Evolutionary conservation across 192 early-diverging fungal genomes (phyloP), one percentile per base, ranked within the genome.

Genomic region (Cladochytrium replicatum): DNA sequence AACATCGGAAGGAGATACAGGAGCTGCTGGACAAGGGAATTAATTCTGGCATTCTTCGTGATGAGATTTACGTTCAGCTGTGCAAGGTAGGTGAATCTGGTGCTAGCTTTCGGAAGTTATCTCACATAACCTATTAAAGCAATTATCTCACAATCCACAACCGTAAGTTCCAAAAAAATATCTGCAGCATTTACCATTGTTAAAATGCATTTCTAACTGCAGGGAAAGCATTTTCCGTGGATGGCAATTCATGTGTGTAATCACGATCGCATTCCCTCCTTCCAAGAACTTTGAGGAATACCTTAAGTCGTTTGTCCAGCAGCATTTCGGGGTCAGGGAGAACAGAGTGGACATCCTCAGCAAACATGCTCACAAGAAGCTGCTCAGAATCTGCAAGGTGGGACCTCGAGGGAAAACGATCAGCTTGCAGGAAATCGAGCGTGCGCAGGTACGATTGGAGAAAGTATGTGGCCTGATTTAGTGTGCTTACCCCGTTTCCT

Each of bases 41-140:
- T 19, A 59, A 68, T n/a, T 58, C 69, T 30, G 85, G 78, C 25
- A 71, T 77, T 26, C 62, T 98, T 58, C 74, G 91, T 27, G 94
- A 98, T 58, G 94, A 98, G 60, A 86, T 93, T 39, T 91, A 88
- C 53, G 89, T 91, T 32, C 92, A 95, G 72, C 59, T 94, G 21
- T 89, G 86, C 70, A 93, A 93, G 60, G 64, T 68, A 40, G 11
- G 31, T 9, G 13, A 26, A 13, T 32, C 23, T 9, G 34, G 4
- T 51, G 44, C 11, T 47, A 6, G 19, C 23, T 41, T 8, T 21
- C 17, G 8, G 11, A 29, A 37, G 17, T 6, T 8, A 37, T 37
- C 3, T 15, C 28, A 9, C 15, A 15, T 6, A 19, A 8, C 23
- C 45, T 13, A 43, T 17, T 13, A 30, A 7, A 55, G 61, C 89